Conservation (phyloP, 345 rosid genomes). For the Garcia nutans region DNA sequence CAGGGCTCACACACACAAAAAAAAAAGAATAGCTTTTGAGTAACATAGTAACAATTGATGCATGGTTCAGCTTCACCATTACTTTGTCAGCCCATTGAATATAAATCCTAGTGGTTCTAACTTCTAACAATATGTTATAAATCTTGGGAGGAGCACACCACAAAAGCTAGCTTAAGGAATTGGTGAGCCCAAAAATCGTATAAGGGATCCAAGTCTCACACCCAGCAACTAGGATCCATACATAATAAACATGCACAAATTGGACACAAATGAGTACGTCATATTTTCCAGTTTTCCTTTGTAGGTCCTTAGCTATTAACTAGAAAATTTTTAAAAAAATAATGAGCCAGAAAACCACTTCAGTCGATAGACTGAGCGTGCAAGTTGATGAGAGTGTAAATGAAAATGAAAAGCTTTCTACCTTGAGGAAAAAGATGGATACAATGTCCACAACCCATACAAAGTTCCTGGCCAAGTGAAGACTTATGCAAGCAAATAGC, state of each 20-base stretch:
- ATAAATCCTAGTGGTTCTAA: background rate
- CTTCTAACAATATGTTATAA: background rate
- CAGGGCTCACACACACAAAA: background rate
- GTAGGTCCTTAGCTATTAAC: background rate
- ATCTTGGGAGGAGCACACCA: no score
- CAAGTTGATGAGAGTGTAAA: background rate
- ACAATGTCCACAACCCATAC: background rate
- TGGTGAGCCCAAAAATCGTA: no score
- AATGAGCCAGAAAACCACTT: background rate
- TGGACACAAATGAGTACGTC: background rate
- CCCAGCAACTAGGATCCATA: no score
- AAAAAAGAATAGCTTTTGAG: background rate
- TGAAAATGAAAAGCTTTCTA: background rate
- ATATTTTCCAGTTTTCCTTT: background rate
- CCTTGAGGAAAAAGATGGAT: background rate
- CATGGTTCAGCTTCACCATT: background rate
- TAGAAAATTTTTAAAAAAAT: background rate
- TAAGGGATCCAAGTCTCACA: no score
- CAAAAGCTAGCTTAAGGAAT: no score
- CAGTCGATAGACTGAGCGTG: background rate
- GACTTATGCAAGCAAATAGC: constrained; percentile 17
- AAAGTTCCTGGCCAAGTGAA: constrained; percentile 4
- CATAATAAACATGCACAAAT: no score
- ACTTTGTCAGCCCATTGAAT: background rate
- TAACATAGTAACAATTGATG: background rate